phyloP scores from a whole-genome alignment of 129 eudicot species.

The Pulicaria dysenterica region DNA sequence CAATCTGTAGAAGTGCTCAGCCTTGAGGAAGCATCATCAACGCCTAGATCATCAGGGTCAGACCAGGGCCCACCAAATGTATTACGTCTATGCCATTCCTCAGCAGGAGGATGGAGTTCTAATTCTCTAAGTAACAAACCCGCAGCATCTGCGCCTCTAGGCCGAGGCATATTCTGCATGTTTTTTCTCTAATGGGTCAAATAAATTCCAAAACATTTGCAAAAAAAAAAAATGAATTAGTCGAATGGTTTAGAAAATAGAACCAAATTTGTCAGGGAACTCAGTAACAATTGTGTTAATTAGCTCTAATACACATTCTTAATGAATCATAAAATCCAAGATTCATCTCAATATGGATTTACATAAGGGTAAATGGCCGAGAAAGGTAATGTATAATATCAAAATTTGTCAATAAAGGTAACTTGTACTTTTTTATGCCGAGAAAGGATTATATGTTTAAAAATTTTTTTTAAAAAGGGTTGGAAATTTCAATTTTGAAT shows the following conservation, averaged over 20 bases:
- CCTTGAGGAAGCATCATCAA: constrained; percentile 57
- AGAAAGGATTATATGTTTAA: no score
- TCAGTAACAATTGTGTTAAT: neutral
- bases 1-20: constrained; percentile 51
- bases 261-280: neutral
- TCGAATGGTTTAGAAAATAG: neutral
- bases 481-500: no score
- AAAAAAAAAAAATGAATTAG: no score
- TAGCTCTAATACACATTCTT: neutral
- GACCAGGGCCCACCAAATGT: constrained; percentile 99
- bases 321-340: neutral
- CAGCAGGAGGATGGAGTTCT: constrained; percentile 99
- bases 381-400: no score
- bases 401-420: no score
- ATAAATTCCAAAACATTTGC: no score
- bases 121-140: constrained; percentile 89
- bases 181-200: no score
- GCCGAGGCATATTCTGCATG: constrained; percentile 94
- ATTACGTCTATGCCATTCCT: constrained; percentile 94
- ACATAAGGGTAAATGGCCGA: no score
- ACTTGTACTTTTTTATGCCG: no score
- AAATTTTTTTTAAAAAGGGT: no score
- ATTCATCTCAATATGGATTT: no score
- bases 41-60: constrained; percentile 73
- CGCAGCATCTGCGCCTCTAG: constrained; percentile 99